These are phyloP conservation scores for Stereum hirsutum DNA, from an alignment of 1,284 basidiomycete genomes.

Conservation along the genomic window DNA sequence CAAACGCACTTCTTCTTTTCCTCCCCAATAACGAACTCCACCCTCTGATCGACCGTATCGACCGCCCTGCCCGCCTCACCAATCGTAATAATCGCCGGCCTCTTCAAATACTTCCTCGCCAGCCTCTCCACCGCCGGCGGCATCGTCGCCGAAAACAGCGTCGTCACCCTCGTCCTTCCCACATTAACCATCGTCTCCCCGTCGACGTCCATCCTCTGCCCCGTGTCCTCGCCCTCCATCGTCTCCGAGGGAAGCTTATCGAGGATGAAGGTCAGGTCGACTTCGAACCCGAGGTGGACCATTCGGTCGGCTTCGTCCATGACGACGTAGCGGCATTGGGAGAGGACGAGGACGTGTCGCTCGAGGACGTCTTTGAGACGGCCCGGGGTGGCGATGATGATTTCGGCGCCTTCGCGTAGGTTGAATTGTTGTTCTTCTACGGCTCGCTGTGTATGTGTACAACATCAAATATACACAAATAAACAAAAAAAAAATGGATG, in stretches of 20 bases:
- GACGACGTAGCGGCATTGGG: slow-evolving; percentile 95
- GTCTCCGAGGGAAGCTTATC: slow-evolving; percentile 85
- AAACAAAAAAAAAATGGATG: no score
- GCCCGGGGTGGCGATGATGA: slow-evolving; percentile 97
- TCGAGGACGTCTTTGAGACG: slow-evolving; percentile 97
- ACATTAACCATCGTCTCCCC: slow-evolving; percentile 57
- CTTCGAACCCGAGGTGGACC: slow-evolving; percentile 97
- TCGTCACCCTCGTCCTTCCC: slow-evolving; percentile 80
- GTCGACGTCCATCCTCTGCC: slow-evolving; percentile 57
- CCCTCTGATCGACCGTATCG: slow-evolving; percentile 93
- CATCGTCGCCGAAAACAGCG: slow-evolving; percentile 98
- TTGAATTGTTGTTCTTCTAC: slow-evolving; percentile 98
- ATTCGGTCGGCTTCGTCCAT: slow-evolving; percentile 99
- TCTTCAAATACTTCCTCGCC: slow-evolving; percentile 87
- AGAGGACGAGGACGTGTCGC: slow-evolving; percentile 88
- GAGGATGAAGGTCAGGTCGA: slow-evolving; percentile 89
- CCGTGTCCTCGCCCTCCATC: slow-evolving; percentile 75
- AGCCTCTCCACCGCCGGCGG: slow-evolving; percentile 92
- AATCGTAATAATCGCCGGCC: slow-evolving; percentile 93
- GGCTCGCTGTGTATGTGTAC: no score
- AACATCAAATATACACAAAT: no score
- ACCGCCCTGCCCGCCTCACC: slow-evolving; percentile 97
- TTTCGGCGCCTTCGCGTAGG: slow-evolving; percentile 91
- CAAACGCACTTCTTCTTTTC: slow-evolving; percentile 84
- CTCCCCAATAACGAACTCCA: slow-evolving; percentile 89